Percentiles rank a stretch among this genome's conserved stretches.
These are phyloP conservation scores for Alnus rubra DNA, from an alignment of 306 rosid genomes.

Conservation along the genomic window DNA sequence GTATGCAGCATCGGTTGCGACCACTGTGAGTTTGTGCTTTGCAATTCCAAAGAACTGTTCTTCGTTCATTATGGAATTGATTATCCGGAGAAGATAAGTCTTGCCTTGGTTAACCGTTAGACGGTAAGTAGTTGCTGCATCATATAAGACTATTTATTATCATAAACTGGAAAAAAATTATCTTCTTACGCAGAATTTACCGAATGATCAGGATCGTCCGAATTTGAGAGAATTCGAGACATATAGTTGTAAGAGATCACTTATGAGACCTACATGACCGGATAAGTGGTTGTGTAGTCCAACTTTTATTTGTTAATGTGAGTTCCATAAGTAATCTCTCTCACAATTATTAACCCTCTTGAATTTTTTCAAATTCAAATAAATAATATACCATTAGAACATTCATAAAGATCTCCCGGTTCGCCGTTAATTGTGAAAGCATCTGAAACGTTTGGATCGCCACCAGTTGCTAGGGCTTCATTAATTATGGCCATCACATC, in stretches of 20 bases:
- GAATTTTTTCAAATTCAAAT: too few relatives aligned
- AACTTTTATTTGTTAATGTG: too few relatives aligned
- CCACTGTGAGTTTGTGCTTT: conserved; percentile 46
- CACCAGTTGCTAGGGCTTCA: conserved; percentile 3
- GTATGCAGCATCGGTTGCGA: conserved; percentile 41
- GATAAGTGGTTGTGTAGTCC: too few relatives aligned
- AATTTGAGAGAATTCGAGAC: too few relatives aligned
- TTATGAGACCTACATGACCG: too few relatives aligned
- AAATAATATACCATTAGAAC: conserved; percentile 26
- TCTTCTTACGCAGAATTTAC: too few relatives aligned
- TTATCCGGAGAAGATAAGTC: conserved; percentile 46
- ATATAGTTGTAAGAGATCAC: too few relatives aligned
- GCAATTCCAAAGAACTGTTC: conserved; percentile 43
- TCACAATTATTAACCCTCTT: too few relatives aligned
- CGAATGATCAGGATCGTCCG: too few relatives aligned
- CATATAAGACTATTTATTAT: neutral
- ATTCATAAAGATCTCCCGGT: conserved; percentile 35
- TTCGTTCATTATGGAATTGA: conserved; percentile 44
- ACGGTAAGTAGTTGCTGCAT: conserved; percentile 31
- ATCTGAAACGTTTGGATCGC: conserved; percentile 32
- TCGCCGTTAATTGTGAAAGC: conserved; percentile 45
- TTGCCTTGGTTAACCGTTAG: conserved; percentile 33
- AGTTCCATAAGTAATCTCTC: too few relatives aligned
- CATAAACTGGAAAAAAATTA: too few relatives aligned
- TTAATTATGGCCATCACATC: conserved; percentile 5